Evolutionary conservation across 2,329 filamentous ascomycete species (phyloP).

Genomic region (Penicillium occitanis): DNA sequence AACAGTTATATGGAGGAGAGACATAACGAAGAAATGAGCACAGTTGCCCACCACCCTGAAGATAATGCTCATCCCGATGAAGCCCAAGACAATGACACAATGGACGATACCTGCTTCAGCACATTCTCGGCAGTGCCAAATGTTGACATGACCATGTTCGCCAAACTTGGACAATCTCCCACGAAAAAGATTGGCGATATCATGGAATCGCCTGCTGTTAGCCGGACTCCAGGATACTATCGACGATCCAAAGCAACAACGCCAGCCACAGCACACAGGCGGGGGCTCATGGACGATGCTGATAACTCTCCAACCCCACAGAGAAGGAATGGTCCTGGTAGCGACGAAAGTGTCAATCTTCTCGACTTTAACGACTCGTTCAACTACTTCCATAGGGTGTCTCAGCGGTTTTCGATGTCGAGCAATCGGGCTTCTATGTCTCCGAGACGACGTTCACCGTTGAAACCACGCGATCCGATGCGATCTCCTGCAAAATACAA

Average conservation of each 20-base stretch:
- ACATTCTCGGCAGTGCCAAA: conserved; percentile 81
- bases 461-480: conserved; percentile 40
- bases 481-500: conserved; percentile 58
- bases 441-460: conserved; percentile 44
- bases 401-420: conserved; percentile 48
- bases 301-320: conserved; percentile 52
- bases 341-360: conserved; percentile 69
- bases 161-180: conserved; percentile 64
- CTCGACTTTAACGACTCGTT: conserved; percentile 87
- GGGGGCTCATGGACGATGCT: conserved; percentile 28
- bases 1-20: conserved; percentile 41
- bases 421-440: conserved; percentile 38
- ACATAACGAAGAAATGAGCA: conserved; percentile 45
- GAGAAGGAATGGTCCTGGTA: conserved; percentile 44
- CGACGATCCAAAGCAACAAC: conserved; percentile 37
- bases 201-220: conserved; percentile 42
- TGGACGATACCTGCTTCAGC: conserved; percentile 63
- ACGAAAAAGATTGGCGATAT: conserved; percentile 49
- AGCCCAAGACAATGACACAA: conserved; percentile 33
- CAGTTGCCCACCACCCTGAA: conserved; percentile 32
- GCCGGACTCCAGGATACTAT: conserved; percentile 22
- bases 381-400: conserved; percentile 52
- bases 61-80: conserved; percentile 30
- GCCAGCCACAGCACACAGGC: conserved; percentile 50
- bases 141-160: conserved; percentile 76